Conservation (phyloP, 2,329 filamentous ascomycete species). For the Microcyclospora pomicola region DNA sequence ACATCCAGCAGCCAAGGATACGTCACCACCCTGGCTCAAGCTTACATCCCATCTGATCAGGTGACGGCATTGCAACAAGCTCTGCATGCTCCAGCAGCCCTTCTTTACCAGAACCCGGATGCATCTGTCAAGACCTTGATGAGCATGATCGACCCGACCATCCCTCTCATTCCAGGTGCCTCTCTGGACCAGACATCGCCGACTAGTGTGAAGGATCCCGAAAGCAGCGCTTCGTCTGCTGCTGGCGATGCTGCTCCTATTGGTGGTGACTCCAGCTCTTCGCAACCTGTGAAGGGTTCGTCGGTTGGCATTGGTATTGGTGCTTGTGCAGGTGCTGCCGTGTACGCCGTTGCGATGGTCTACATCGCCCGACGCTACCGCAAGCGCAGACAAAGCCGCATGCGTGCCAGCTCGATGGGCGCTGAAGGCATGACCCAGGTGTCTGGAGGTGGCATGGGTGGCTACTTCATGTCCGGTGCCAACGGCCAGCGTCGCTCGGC, state of each 20-base stretch:
- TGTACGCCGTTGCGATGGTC: slow-evolving; percentile 93
- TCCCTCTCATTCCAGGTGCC: slow-evolving; percentile 48
- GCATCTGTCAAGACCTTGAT: slow-evolving; percentile 59
- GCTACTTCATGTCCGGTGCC: slow-evolving; percentile 54
- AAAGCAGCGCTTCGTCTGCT: slow-evolving; percentile 17
- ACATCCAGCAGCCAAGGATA: slow-evolving; percentile 56
- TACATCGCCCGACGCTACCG: slow-evolving; percentile 82
- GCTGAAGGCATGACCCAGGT: slow-evolving; percentile 41
- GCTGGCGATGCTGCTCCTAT: slow-evolving; percentile 35
- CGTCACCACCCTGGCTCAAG: slow-evolving; percentile 60
- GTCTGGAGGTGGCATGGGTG: slow-evolving; percentile 28
- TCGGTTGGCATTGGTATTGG: slow-evolving; percentile 60
- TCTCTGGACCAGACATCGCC: slow-evolving; percentile 28
- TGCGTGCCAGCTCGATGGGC: slow-evolving; percentile 61
- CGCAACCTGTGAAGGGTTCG: slow-evolving; percentile 48
- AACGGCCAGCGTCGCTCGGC: slow-evolving; percentile 24
- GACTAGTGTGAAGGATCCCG: slow-evolving; percentile 28
- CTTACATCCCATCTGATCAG: slow-evolving; percentile 32
- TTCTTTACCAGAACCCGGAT: slow-evolving; percentile 58
- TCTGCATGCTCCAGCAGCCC: slow-evolving; percentile 56
- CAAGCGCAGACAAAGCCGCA: slow-evolving; percentile 54
- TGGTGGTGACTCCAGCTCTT: slow-evolving; percentile 35
- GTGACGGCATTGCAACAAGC: slow-evolving; percentile 49
- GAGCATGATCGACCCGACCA: slow-evolving; percentile 67
- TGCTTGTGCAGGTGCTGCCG: slow-evolving; percentile 61